A percentile compares a stretch with the other conserved stretches of the same genome.
These are phyloP conservation scores for Colletotrichum australisinense DNA, from an alignment of 2,329 filamentous ascomycete species.

Conservation along the genomic window DNA sequence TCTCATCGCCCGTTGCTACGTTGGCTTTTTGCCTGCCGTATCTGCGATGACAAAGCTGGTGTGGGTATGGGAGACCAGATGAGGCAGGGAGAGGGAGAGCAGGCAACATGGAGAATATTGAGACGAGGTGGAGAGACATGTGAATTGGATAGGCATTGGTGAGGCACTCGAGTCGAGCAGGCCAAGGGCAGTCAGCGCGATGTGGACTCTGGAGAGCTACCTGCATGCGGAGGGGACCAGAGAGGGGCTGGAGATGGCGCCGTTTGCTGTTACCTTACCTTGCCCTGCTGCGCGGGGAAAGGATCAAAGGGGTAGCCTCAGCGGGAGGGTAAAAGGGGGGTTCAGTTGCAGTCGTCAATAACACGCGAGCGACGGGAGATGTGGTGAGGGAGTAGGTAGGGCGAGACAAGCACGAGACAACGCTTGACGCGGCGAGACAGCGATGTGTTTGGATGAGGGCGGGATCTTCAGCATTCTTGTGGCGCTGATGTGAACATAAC, in stretches of 20 bases:
- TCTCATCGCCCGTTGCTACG: not conserved
- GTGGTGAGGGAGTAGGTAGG: not conserved
- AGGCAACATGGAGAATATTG: not conserved
- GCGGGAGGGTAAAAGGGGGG: not conserved
- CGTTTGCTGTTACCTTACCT: not conserved
- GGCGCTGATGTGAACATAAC: not conserved
- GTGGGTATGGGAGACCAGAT: not conserved
- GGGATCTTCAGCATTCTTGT: not conserved
- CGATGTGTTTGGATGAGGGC: constrained; percentile 2
- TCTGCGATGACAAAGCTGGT: not conserved
- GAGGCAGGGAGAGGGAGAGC: not conserved
- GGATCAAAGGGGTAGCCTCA: not conserved
- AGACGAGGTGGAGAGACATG: not conserved
- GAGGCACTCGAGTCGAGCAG: not conserved
- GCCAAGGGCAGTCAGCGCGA: not conserved
- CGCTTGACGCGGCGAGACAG: constrained; percentile 6
- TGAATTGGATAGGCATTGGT: constrained; percentile 7
- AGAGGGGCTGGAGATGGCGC: not conserved
- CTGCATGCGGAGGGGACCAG: not conserved
- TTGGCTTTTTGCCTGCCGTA: constrained; percentile 3
- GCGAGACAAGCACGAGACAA: constrained; percentile 6
- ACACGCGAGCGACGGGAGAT: constrained; percentile 2
- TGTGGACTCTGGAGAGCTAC: not conserved
- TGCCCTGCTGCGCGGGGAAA: not conserved
- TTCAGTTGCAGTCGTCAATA: not conserved